Evolutionary conservation across 352 stramenopile species (phyloP).

Genomic region (Pythium sp.): DNA sequence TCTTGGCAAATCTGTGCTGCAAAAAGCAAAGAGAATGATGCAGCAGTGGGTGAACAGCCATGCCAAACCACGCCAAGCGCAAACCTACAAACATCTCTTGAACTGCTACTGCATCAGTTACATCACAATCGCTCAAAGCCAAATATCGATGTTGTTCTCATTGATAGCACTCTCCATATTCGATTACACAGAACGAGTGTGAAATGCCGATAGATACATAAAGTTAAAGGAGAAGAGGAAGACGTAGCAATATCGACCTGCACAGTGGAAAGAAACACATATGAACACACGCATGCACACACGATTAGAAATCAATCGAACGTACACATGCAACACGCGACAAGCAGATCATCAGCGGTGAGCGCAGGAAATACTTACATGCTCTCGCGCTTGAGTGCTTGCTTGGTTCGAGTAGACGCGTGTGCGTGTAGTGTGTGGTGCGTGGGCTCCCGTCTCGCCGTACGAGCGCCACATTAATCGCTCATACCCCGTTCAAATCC

Average conservation of each 20-base stretch:
- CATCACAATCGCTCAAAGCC: background rate
- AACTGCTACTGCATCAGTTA: background rate
- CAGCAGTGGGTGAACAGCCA: background rate
- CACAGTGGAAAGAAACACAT: background rate
- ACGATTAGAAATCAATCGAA: background rate
- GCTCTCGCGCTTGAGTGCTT: background rate
- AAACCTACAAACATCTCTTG: background rate
- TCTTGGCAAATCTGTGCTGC: background rate
- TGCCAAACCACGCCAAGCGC: background rate
- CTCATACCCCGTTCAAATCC: background rate
- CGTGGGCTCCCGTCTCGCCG: background rate
- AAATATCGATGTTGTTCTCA: background rate
- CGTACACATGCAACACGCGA: background rate
- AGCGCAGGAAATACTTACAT: background rate
- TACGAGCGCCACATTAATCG: background rate
- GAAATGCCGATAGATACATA: constrained; percentile 13
- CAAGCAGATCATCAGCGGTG: background rate
- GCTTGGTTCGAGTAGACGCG: background rate
- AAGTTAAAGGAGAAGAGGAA: constrained; percentile 1
- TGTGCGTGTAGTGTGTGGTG: background rate
- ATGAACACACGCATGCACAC: background rate
- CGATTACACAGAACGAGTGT: background rate
- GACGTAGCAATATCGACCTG: constrained; percentile 1
- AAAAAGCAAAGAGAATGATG: background rate
- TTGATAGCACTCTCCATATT: constrained; percentile 1